phyloP scores from a whole-genome alignment of 2,329 filamentous ascomycete genomes.

The Neofusicoccum kwambonambiense region DNA sequence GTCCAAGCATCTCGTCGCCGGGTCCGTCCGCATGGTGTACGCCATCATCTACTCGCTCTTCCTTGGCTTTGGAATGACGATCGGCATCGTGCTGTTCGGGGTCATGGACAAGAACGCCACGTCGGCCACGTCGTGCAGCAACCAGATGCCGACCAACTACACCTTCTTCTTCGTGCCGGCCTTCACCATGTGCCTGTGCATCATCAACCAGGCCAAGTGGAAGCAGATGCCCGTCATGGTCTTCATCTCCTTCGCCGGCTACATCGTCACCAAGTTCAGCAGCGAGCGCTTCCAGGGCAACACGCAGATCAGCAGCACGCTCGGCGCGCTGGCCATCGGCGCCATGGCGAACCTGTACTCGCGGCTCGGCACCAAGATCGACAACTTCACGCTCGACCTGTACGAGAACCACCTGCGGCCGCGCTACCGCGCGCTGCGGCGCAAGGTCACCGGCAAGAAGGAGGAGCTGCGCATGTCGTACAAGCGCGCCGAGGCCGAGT shows the following conservation, averaged over 20 bases:
- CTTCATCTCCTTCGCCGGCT: constrained; percentile 70
- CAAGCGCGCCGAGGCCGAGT: not conserved
- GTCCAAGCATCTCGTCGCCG: constrained; percentile 48
- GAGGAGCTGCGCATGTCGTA: not conserved
- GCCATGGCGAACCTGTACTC: constrained; percentile 78
- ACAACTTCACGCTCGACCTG: constrained; percentile 55
- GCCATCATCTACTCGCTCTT: constrained; percentile 55
- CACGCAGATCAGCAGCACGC: constrained; percentile 72
- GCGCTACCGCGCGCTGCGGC: constrained; percentile 28
- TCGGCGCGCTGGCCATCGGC: constrained; percentile 74
- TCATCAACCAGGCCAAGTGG: constrained; percentile 81
- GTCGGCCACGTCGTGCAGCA: constrained; percentile 42
- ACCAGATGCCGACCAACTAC: constrained; percentile 54
- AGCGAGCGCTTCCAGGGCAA: constrained; percentile 66
- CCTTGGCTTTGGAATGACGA: constrained; percentile 52
- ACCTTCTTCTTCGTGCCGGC: constrained; percentile 69
- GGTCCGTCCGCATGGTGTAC: constrained; percentile 54
- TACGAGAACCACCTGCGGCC: constrained; percentile 54
- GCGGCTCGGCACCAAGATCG: constrained; percentile 59
- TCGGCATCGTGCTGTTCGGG: constrained; percentile 51
- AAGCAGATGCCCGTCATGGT: constrained; percentile 76
- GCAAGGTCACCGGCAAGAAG: constrained; percentile 30
- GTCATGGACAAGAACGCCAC: constrained; percentile 49
- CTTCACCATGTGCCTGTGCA: constrained; percentile 68
- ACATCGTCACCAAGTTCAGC: constrained; percentile 72